Evolutionary conservation across 2,329 filamentous ascomycete genomes (phyloP), one percentile per base, ranked within the genome.

Genomic region (Monosporascus sp.): DNA sequence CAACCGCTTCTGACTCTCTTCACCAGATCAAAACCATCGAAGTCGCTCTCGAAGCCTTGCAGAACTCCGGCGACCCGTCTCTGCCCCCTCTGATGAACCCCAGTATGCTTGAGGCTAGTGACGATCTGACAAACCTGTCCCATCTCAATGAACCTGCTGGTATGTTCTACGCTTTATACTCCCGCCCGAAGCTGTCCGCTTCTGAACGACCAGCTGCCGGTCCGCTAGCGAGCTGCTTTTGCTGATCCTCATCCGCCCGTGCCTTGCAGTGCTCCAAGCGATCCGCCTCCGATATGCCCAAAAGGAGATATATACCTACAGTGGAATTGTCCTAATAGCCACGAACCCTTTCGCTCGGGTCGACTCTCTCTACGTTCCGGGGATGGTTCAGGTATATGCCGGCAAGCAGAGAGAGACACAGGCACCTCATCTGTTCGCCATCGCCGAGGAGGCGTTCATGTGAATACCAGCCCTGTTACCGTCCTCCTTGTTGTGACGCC

Each of bases 241-340:
- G 51, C 54, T 60, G 49, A 62, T 52, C 46, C 46, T 49, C 53
- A 24, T 17, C 5, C 15, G 14, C 20, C 50, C 37, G 46, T 31
- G 31, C 28, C 26, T 17, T 55, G 64, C 71, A 96, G 95, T 99
- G 57, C 78, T 99, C 60, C 94, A 99, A 80, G 94, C 94, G 52
- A 99, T 99, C 73, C 91, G 92, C 70, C 82, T 99, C 69, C 90
- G 94, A 71, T 99, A 99, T 76, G 82, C 89, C 59, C 94, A 99
- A 73, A 97, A 97, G 75, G 94, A 99, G 73, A 99, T 99, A 67
- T 99, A 99, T 79, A 99, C 94, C 68, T 99, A 99, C 78, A 96
- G 91, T 70, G 94, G 94, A 69, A 97, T 99, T 68, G 94, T 99
- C 60, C 81, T 99, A 63, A 99, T 99, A 76, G 94, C 94, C 58